Percentiles rank a stretch among this genome's conserved stretches.
Conservation (phyloP, 225 moss, liverwort and hornwort genomes). For the Sphagnum contortum region DNA sequence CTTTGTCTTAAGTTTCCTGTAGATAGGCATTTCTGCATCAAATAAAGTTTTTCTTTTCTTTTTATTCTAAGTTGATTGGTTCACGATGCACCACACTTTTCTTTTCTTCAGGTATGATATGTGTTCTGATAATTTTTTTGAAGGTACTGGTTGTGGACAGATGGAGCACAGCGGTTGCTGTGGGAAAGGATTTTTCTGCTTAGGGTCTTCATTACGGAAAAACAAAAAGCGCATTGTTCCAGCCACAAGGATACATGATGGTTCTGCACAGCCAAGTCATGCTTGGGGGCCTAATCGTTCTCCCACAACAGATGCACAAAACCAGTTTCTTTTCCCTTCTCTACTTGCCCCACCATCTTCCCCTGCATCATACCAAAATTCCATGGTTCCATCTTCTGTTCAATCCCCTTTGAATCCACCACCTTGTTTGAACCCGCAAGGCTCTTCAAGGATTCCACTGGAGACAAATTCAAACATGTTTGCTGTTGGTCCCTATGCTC, state of each 20-base stretch:
- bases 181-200: slow-evolving; percentile 26
- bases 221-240: slow-evolving; percentile 34
- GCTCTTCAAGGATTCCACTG: slow-evolving; percentile 69
- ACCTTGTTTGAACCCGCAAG: slow-evolving; percentile 38
- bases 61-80: no score
- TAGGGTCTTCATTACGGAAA: slow-evolving; percentile 16
- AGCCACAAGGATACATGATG: slow-evolving; percentile 22
- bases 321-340: slow-evolving; percentile 65
- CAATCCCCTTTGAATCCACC: slow-evolving; percentile 75
- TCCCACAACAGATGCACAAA: slow-evolving; percentile 47
- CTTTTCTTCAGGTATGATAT: no score
- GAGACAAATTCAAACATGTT: slow-evolving; percentile 94
- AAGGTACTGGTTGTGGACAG: slow-evolving; percentile 4
- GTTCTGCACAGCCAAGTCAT: slow-evolving; percentile 22
- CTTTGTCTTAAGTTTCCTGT: no score
- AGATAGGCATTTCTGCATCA: no score
- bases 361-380: slow-evolving; percentile 88
- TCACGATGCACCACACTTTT: no score
- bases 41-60: no score
- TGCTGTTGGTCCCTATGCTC: slow-evolving; percentile 88
- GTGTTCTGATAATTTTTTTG: no score
- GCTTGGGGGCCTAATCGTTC: slow-evolving; percentile 32
- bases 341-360: slow-evolving; percentile 97
- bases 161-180: slow-evolving; percentile 42
- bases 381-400: slow-evolving; percentile 83